phyloP scores from a whole-genome alignment of 257 asterid genomes.

The Marsdenia floribunda region DNA sequence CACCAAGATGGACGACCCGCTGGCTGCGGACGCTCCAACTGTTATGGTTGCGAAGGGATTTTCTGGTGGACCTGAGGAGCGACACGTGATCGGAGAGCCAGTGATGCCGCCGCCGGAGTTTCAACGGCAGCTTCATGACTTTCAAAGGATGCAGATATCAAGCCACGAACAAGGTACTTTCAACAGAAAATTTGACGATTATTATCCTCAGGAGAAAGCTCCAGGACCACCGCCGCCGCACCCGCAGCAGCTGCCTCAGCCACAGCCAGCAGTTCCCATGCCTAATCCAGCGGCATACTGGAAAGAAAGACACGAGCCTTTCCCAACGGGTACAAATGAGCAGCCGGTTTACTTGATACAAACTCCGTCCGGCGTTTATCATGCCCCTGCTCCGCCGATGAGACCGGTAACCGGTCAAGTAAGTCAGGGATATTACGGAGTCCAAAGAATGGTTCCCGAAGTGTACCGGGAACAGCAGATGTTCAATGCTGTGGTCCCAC shows the following conservation, averaged over 20 bases:
- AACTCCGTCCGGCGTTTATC: slow-evolving; percentile 31
- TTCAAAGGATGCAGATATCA: slow-evolving; percentile 32
- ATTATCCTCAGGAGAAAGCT: slow-evolving; percentile 22
- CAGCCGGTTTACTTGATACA: slow-evolving; percentile 30
- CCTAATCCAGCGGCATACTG: slow-evolving; percentile 18
- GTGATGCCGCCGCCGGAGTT: slow-evolving; percentile 21
- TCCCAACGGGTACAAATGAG: slow-evolving; percentile 14
- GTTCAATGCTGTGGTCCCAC: slow-evolving; percentile 24
- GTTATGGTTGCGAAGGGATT: slow-evolving; percentile 15
- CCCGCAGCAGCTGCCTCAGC: too few species aligned
- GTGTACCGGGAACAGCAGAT: slow-evolving; percentile 36
- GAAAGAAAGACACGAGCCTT: slow-evolving; percentile 24
- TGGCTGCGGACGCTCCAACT: slow-evolving; percentile 8
- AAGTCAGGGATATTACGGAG: slow-evolving; percentile 31
- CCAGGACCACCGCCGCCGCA: slow-evolving; percentile 7
- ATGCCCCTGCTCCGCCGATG: slow-evolving; percentile 19
- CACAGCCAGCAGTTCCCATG: slow-evolving; percentile 12
- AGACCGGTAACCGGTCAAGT: slow-evolving; percentile 31
- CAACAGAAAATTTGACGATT: slow-evolving; percentile 13
- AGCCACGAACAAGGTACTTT: slow-evolving; percentile 24
- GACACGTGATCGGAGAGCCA: slow-evolving; percentile 27
- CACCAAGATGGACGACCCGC: slow-evolving; percentile 20
- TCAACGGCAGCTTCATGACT: slow-evolving; percentile 33
- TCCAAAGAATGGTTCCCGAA: slow-evolving; percentile 31
- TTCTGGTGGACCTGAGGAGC: slow-evolving; percentile 14